Evolutionary conservation across 257 asterid genomes (phyloP), one percentile per base, ranked within the genome.

Genomic region (Penstemon barbatus): DNA sequence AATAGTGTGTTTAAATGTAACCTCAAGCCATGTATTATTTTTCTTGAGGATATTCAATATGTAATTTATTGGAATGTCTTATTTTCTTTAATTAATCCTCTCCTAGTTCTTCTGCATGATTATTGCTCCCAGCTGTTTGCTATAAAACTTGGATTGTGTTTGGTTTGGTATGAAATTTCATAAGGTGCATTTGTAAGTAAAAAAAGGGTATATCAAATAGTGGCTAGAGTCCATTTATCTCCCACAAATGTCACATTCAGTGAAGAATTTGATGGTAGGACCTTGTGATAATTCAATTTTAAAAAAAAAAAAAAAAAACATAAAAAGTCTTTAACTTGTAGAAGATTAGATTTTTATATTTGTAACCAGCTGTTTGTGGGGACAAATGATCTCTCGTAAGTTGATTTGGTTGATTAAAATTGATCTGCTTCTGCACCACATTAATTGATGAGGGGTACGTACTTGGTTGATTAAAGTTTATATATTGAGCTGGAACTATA

Each of bases 331-430:
- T 76, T 70, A 75, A 63, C 41, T 72, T 75, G 75, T 56, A 81
- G 42, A 81, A 71, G 79, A 77, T 69, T 61, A 68, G 80, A 75
- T 69, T 74, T 57, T 65, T 61, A 74, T 55, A 45, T 12, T 77
- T 71, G 81, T 73, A 75, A 83, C 72, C 92, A 90, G 96, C 96
- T 90, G 96, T 88, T 71, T 52, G 92, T 81, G 81, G 89, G 91
- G 86, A 81, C 96, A 80, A 74, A 57, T 63, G 68, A 57, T 75
- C 70, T 56, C 48, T 75, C 33, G 33, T 55, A 63, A 75, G 77
- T 75, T 75, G 72, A 69, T 72, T 65, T 74, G 44, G 61, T 69
- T 79, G 61, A 40, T 55, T 72, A 49, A 72, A 60, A 57, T 15
- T 13, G 62, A 62, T 15, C 39, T 57, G 70, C 58, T 55, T 15